phyloP scores from a whole-genome alignment of 176 grass and related monocot species.

The Aegilops umbellulata region DNA sequence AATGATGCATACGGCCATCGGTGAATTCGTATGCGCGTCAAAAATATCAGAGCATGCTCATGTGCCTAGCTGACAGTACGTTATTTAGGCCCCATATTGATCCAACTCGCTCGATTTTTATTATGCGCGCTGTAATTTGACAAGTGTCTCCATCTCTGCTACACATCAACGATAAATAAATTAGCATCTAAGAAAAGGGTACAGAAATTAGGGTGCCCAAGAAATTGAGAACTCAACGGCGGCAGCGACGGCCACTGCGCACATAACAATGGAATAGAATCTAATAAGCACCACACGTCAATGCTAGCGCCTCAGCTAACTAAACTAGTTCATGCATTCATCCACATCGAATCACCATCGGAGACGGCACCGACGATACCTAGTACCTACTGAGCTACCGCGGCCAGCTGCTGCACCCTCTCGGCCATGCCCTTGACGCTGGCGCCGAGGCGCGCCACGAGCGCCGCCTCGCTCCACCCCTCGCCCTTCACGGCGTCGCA shows the following conservation, averaged over 20 bases:
- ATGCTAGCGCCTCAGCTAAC: background rate
- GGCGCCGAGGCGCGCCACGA: slow-evolving; percentile 34
- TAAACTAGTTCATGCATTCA: too few species aligned
- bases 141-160: too few species aligned
- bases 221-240: background rate
- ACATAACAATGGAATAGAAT: background rate
- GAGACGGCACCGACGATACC: background rate
- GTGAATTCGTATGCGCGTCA: background rate
- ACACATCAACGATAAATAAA: too few species aligned
- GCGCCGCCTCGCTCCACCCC: slow-evolving; percentile 41
- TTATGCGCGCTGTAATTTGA: too few species aligned
- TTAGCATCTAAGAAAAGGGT: too few species aligned
- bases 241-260: background rate
- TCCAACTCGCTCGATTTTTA: too few species aligned
- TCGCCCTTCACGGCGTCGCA: slow-evolving; percentile 34
- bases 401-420: slow-evolving; percentile 32
- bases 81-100: background rate
- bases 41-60: background rate
- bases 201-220: too few species aligned
- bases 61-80: background rate
- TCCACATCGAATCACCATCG: background rate
- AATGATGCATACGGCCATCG: too few species aligned
- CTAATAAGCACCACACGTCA: background rate
- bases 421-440: slow-evolving; percentile 43
- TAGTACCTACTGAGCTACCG: background rate